Evolutionary conservation across 306 rosid genomes (phyloP).

Genomic region (Gastrolobium villosum): DNA sequence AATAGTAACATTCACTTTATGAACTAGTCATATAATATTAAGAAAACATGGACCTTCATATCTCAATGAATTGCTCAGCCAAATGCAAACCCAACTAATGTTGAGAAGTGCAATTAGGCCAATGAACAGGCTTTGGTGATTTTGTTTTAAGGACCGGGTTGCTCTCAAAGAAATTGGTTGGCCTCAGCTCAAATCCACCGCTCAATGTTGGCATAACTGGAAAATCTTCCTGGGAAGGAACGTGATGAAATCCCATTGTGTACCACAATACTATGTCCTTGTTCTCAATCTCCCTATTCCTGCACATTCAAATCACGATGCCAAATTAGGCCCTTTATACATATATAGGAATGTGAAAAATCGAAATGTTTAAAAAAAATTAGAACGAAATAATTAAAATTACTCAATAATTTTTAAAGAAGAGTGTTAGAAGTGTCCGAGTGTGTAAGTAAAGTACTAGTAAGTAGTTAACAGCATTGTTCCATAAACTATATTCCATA

Average conservation of each 20-base stretch:
- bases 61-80: too few species aligned
- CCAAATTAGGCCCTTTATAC: not conserved
- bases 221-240: conserved; percentile 62
- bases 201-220: conserved; percentile 63
- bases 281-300: conserved; percentile 44
- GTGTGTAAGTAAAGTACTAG: not conserved
- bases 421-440: not conserved
- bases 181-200: conserved; percentile 59
- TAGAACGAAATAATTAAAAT: not conserved
- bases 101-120: conserved; percentile 32
- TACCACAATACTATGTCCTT: conserved; percentile 56
- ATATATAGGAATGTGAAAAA: too few species aligned
- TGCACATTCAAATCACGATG: not conserved
- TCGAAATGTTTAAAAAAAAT: not conserved
- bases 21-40: too few species aligned
- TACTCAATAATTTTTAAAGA: not conserved
- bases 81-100: not conserved
- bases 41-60: too few species aligned
- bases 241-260: conserved; percentile 61
- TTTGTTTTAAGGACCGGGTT: conserved; percentile 56
- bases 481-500: not conserved
- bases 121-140: not conserved
- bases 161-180: conserved; percentile 64
- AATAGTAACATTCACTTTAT: too few species aligned
- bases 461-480: not conserved